Percentiles rank a stretch among this genome's conserved stretches.
Conservation (phyloP, 306 rosid species). For the Cajanus cajan region DNA sequence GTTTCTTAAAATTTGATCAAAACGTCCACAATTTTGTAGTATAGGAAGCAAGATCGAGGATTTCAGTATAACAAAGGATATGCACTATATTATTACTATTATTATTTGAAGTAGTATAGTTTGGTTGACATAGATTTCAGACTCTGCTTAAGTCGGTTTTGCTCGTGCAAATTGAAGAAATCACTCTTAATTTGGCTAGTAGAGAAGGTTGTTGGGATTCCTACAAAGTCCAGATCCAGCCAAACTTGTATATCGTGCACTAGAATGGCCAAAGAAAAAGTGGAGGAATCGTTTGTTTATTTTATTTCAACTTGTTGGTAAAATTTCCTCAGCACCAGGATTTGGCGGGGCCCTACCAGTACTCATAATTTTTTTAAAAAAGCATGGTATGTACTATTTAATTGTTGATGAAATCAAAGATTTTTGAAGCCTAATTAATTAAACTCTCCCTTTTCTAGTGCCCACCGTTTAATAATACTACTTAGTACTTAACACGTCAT, state of each 20-base stretch:
- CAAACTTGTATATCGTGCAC: conserved; percentile 13
- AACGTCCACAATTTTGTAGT: neutral
- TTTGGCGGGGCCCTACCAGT: conserved; percentile 29
- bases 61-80: neutral
- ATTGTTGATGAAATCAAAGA: conserved; percentile 28
- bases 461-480: conserved; percentile 36
- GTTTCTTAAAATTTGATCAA: neutral
- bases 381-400: neutral
- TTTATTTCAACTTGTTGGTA: conserved; percentile 40
- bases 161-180: neutral
- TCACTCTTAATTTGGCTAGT: neutral
- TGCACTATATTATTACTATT: neutral
- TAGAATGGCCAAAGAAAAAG: conserved; percentile 13
- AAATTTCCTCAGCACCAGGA: conserved; percentile 27
- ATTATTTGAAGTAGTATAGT: neutral
- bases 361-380: neutral
- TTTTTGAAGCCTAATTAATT: conserved; percentile 3
- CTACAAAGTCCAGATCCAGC: conserved; percentile 6
- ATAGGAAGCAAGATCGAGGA: neutral
- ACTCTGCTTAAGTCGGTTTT: neutral
- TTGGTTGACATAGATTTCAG: neutral
- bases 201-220: neutral
- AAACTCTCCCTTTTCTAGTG: conserved; percentile 24
- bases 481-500: neutral
- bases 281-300: conserved; percentile 19